These are phyloP conservation scores for Penicillium sp. DNA, from an alignment of 2,329 filamentous ascomycete genomes.

Conservation along the genomic window DNA sequence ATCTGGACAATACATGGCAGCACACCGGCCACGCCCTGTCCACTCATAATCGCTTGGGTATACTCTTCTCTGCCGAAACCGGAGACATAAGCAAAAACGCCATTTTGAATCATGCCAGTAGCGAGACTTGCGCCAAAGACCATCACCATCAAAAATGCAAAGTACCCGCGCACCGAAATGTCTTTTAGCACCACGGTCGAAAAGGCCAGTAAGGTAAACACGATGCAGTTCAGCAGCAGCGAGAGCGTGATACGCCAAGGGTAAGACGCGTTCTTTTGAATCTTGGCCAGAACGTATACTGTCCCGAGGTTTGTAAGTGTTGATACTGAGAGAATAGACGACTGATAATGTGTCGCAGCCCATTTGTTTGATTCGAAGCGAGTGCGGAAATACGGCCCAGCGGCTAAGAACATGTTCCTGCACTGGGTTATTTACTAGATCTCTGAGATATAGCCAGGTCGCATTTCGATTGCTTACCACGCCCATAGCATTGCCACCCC, in stretches of 20 bases:
- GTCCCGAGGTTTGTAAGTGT: conserved; percentile 73
- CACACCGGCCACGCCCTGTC: conserved; percentile 87
- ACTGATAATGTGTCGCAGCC: conserved; percentile 78
- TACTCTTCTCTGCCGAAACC: conserved; percentile 83
- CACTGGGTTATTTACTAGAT: conserved; percentile 2
- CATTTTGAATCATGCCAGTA: conserved; percentile 84
- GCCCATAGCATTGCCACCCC: conserved; percentile 96
- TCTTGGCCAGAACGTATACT: conserved; percentile 69
- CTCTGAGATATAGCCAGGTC: not conserved
- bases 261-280: conserved; percentile 80
- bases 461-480: conserved; percentile 57
- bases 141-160: conserved; percentile 74
- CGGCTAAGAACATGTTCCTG: conserved; percentile 96
- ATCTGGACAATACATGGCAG: conserved; percentile 85
- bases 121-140: conserved; percentile 74
- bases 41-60: conserved; percentile 92
- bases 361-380: conserved; percentile 67
- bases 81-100: conserved; percentile 83
- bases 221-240: conserved; percentile 67
- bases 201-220: conserved; percentile 71
- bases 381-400: conserved; percentile 82
- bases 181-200: conserved; percentile 67
- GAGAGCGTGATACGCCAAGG: conserved; percentile 75
- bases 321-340: conserved; percentile 78
- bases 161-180: conserved; percentile 61